Evolutionary conservation across 306 rosid species (phyloP).

Genomic region (Abrus pulchellus): DNA sequence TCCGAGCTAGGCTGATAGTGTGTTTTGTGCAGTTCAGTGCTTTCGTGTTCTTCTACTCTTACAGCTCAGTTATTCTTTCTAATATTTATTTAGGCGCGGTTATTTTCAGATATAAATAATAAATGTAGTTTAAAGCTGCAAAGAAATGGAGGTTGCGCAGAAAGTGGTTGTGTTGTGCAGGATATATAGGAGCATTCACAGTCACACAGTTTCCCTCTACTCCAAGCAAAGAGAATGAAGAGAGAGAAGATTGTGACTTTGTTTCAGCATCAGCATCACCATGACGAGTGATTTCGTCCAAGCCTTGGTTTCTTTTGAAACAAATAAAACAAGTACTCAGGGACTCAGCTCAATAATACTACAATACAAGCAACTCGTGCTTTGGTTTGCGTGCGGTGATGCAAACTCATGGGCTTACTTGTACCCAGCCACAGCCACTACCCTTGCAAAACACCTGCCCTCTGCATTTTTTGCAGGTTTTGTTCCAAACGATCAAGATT

Average conservation of each 20-base stretch:
- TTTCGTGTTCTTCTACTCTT: too few species aligned
- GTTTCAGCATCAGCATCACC: conserved; percentile 45
- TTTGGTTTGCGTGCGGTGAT: conserved; percentile 90
- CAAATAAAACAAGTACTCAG: conserved; percentile 40
- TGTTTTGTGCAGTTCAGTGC: too few species aligned
- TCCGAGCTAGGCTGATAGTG: too few species aligned
- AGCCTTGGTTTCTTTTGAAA: conserved; percentile 81
- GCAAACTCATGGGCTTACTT: conserved; percentile 51
- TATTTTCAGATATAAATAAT: too few species aligned
- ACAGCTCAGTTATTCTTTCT: too few species aligned
- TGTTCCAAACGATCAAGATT: conserved; percentile 35
- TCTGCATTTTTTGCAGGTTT: conserved; percentile 65
- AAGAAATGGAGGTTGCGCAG: conserved; percentile 72
- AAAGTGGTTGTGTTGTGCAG: conserved; percentile 26
- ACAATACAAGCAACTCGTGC: conserved; percentile 53
- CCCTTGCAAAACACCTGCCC: conserved; percentile 44
- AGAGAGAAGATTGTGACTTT: conserved; percentile 29
- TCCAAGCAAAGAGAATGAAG: conserved; percentile 48
- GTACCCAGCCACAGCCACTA: too few species aligned
- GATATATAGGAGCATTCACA: too few species aligned
- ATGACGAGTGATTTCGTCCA: conserved; percentile 69
- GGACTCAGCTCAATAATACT: too few species aligned
- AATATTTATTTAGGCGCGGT: too few species aligned
- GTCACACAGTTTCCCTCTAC: conserved; percentile 10
- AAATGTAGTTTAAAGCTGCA: conserved; percentile 72